Base-by-base conservation (phyloP, 73 alveolate species). In the Breviolum minutum region DNA sequence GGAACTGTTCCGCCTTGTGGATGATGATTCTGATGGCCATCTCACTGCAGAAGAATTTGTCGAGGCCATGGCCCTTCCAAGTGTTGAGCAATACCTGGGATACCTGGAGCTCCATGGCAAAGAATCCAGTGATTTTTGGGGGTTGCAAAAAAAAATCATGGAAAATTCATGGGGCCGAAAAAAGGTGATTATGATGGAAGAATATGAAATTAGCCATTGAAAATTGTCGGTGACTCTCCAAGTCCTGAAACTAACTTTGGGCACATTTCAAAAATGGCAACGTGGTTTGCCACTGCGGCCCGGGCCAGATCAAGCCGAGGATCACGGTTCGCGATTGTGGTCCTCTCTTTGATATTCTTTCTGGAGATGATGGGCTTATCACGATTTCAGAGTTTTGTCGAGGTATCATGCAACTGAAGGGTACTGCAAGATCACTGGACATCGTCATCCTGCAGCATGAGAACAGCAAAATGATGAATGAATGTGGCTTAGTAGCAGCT, bases 381-480 rank as follows among this genome's bases (percentile, higher is more conserved):
- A 68, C 95, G 20, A 88, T 88, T 48, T 66, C 86, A 30, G 68
- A 87, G 95, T 87, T 87, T 66, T 87, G 95, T 70, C 30, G 71
- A 40, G 95, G 95, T 24, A 73, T 88, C 73, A 88, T 88, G 95
- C 95, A 88, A 74, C 95, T 88, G 19, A 88, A 88, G 29, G 95
- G 95, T 9, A 73, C 71, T 20, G 95, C 95, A 6, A 32, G 95
- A 22, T 66, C 95, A 17, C 70, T 88, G 95, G 95, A 88, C 85
- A 88, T 88, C 61, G 81, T 88, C 60, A 63, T 88, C 54, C 64
- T 88, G 69, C 95, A 88, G 85, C 95, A 88, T 79, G 95, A 88
- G 71, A 88, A 88, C 24, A 3, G 71, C 26, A 88, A 88, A 74
- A 24, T 88, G 27, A 88, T 69, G 95, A 68, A 13, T 48, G 89